Base-by-base conservation (phyloP, 495 filamentous ascomycete genomes). In the Monascus purpureus region DNA sequence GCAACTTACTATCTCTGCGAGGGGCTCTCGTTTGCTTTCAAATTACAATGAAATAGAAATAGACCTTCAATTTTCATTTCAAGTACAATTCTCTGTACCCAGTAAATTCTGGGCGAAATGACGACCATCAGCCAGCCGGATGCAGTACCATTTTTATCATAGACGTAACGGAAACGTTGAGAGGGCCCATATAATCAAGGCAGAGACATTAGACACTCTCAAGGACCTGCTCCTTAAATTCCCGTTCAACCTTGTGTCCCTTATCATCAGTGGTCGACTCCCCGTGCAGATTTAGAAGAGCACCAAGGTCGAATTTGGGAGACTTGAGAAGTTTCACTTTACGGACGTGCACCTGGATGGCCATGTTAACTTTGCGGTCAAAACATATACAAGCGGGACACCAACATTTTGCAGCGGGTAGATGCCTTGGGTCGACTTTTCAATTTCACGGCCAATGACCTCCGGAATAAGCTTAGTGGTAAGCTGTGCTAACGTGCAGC, bases 301-400 rank as follows among this genome's bases (percentile, higher is more conserved):
- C 79, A 63, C 90, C 90, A 37, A 97, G 83, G 58, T 97, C 90
- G 68, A 97, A 97, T 73, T 96, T 96, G 49, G 90, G 90, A 33
- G 73, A 56, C 76, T 97, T 97, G 33, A 97, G 74, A 29, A 97
- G 82, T 75, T 97, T 97, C 53, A 97, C 87, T 75, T 97, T 97
- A 61, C 90, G 88, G 60, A 97, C 93, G 72, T 97, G 90, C 45
- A 97, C 88, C 90, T 97, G 43, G 18, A 37, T 31, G 5, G 20
- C 20, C 17, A 37, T 38, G 37, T 65, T 19, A 31, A 28, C 17
- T 25, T n/a, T n/a, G n/a, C n/a, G n/a, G n/a, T n/a, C n/a, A n/a
- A n/a, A n/a, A n/a, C n/a, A n/a, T n/a, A n/a, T n/a, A n/a, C n/a
- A n/a, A n/a, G n/a, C 23, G 22, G 14, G 2, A 22, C 6, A 72